A percentile compares a stretch with the other conserved stretches of the same genome.
phyloP scores from a whole-genome alignment of 257 asterid species.

The Jasminum sambac region DNA sequence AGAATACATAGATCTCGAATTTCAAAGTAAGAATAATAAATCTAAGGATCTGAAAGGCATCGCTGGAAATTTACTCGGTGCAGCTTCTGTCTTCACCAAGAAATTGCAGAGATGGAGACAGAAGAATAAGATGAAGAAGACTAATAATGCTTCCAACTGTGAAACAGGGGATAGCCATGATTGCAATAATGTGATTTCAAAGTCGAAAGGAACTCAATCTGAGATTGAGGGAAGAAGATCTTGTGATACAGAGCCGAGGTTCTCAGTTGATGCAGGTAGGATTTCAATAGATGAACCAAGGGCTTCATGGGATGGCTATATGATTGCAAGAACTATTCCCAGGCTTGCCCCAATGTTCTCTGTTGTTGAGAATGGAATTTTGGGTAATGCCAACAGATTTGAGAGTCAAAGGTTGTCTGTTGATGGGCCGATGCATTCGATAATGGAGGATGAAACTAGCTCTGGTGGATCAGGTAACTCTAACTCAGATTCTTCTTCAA shows the following conservation, averaged over 20 bases:
- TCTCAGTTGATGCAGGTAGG: slow-evolving; percentile 64
- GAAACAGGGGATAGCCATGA: slow-evolving; percentile 23
- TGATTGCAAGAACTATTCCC: slow-evolving; percentile 87
- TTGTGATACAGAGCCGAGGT: slow-evolving; percentile 63
- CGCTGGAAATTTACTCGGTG: slow-evolving; percentile 66
- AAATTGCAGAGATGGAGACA: slow-evolving; percentile 82
- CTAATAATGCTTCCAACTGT: slow-evolving; percentile 13
- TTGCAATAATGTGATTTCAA: slow-evolving; percentile 19
- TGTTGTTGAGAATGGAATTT: slow-evolving; percentile 60
- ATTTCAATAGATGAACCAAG: slow-evolving; percentile 82
- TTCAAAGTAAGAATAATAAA: slow-evolving; percentile 48
- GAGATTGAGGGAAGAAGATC: slow-evolving; percentile 66
- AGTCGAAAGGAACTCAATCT: slow-evolving; percentile 40
- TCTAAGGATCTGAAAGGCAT: slow-evolving; percentile 60
- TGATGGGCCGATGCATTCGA: slow-evolving; percentile 90
- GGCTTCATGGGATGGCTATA: slow-evolving; percentile 98
- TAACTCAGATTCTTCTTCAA: slow-evolving; percentile 84
- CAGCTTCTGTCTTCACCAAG: slow-evolving; percentile 80
- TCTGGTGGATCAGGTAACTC: slow-evolving; percentile 79
- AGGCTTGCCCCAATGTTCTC: slow-evolving; percentile 84
- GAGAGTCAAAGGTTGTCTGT: slow-evolving; percentile 65
- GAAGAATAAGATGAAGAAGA: slow-evolving; percentile 49
- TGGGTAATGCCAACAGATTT: slow-evolving; percentile 43
- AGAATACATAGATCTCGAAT: slow-evolving; percentile 86
- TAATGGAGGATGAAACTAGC: slow-evolving; percentile 77